Conservation (phyloP, 805 yeast species). For the Zygoascus flipseniorum region DNA sequence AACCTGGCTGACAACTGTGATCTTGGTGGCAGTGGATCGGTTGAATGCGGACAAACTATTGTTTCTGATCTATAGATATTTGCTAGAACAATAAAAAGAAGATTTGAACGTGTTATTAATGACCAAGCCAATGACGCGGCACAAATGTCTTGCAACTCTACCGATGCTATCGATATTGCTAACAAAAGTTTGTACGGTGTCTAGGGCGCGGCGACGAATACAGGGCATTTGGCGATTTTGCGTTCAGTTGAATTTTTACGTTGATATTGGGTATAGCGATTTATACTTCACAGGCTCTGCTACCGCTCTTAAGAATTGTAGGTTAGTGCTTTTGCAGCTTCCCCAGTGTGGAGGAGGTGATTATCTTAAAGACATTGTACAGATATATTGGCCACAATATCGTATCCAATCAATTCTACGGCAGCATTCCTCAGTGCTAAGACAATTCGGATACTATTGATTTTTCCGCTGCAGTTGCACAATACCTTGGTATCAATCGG, state of each 20-base stretch:
- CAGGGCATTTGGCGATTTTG: slow-evolving; percentile 43
- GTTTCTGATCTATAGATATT: slow-evolving; percentile 54
- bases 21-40: slow-evolving; percentile 26
- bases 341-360: slow-evolving; percentile 51
- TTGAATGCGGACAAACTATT: slow-evolving; percentile 36
- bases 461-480: slow-evolving; percentile 41
- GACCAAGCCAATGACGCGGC: slow-evolving; percentile 33
- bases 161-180: slow-evolving; percentile 40
- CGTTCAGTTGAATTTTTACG: slow-evolving; percentile 61
- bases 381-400: slow-evolving; percentile 32
- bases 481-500: slow-evolving; percentile 45
- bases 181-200: slow-evolving; percentile 39
- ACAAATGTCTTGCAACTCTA: slow-evolving; percentile 41
- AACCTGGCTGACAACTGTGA: background rate
- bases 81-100: slow-evolving; percentile 71
- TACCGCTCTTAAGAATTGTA: slow-evolving; percentile 19
- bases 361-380: slow-evolving; percentile 18
- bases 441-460: slow-evolving; percentile 29
- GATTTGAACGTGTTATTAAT: slow-evolving; percentile 56
- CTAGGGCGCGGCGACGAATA: slow-evolving; percentile 32
- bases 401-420: slow-evolving; percentile 59
- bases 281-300: slow-evolving; percentile 32
- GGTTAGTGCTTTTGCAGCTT: slow-evolving; percentile 50
- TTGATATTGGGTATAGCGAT: slow-evolving; percentile 39
- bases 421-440: slow-evolving; percentile 39